phyloP scores from a whole-genome alignment of 805 yeast genomes.

The Kazachstania kunashirensis region DNA sequence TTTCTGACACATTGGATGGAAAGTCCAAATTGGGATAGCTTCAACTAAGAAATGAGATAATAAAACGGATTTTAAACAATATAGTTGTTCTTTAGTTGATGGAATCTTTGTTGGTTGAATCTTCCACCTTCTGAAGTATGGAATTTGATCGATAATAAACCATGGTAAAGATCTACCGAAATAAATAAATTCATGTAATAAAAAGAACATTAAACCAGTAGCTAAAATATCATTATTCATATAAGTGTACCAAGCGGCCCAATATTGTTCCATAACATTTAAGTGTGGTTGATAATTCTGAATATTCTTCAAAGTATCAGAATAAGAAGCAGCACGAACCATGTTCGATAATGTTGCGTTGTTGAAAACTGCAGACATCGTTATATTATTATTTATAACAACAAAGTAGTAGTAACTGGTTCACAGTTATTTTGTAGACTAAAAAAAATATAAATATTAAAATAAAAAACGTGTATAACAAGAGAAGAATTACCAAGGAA shows the following conservation, averaged over 20 bases:
- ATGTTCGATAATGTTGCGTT: constrained; percentile 26
- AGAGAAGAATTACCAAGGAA: no score
- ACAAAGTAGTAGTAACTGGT: no score
- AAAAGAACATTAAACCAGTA: constrained; percentile 78
- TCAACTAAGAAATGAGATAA: constrained; percentile 85
- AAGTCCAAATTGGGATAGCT: constrained; percentile 93
- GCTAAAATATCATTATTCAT: constrained; percentile 84
- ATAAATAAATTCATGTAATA: constrained; percentile 78
- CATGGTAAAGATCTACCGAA: constrained; percentile 91
- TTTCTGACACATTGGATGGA: constrained; percentile 82
- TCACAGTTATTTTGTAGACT: no score
- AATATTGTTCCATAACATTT: constrained; percentile 51
- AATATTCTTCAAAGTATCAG: constrained; percentile 31
- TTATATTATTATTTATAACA: no score
- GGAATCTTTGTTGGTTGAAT: constrained; percentile 84
- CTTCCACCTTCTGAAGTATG: constrained; percentile 77
- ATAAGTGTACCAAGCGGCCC: constrained; percentile 87
- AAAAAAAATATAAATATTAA: no score
- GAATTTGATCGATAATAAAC: constrained; percentile 77
- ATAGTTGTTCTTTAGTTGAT: constrained; percentile 77
- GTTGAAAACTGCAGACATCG: constrained; percentile 29
- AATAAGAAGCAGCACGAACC: constrained; percentile 24
- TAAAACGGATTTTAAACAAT: constrained; percentile 77
- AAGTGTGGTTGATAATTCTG: constrained; percentile 35
- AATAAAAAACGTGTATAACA: no score